Percentiles rank a stretch among this genome's conserved stretches.
These are phyloP conservation scores for Monosporascus ibericus DNA, from an alignment of 2,329 filamentous ascomycete genomes.

Conservation along the genomic window DNA sequence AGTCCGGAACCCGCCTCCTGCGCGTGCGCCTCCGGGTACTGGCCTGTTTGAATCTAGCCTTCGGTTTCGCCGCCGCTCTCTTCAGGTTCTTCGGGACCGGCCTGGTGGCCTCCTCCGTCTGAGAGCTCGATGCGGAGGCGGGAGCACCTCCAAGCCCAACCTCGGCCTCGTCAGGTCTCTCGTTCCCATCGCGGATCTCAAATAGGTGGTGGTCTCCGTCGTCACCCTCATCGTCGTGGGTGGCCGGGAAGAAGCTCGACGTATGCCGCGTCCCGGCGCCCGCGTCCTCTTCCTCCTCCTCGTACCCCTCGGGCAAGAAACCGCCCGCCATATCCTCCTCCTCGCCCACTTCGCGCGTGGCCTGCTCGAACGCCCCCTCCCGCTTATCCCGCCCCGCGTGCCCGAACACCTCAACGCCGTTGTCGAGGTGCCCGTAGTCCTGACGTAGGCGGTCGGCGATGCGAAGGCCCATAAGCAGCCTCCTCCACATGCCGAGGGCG, in stretches of 20 bases:
- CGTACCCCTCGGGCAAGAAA: slow-evolving; percentile 52
- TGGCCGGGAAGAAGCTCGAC: slow-evolving; percentile 43
- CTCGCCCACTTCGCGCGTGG: slow-evolving; percentile 16
- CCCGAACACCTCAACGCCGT: slow-evolving; percentile 48
- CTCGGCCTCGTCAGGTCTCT: not conserved
- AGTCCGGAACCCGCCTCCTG: not conserved
- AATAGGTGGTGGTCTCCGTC: not conserved
- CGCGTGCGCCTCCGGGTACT: not conserved
- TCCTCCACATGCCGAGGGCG: slow-evolving; percentile 74
- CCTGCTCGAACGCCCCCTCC: slow-evolving; percentile 6
- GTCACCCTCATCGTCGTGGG: slow-evolving; percentile 34
- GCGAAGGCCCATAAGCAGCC: slow-evolving; percentile 77
- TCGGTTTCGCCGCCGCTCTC: slow-evolving; percentile 7
- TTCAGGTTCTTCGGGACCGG: not conserved
- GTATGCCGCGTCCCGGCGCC: slow-evolving; percentile 20
- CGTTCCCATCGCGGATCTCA: not conserved
- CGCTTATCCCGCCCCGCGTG: slow-evolving; percentile 33
- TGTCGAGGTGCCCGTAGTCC: slow-evolving; percentile 64
- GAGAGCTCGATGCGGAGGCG: not conserved
- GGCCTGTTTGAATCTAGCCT: slow-evolving; percentile 6
- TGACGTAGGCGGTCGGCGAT: slow-evolving; percentile 71
- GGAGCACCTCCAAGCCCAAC: not conserved
- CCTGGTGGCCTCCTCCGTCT: not conserved
- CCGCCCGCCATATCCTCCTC: slow-evolving; percentile 54
- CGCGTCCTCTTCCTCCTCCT: slow-evolving; percentile 37